Conservation (phyloP, 108 stramenopile genomes). For the Skeletonema potamos region DNA sequence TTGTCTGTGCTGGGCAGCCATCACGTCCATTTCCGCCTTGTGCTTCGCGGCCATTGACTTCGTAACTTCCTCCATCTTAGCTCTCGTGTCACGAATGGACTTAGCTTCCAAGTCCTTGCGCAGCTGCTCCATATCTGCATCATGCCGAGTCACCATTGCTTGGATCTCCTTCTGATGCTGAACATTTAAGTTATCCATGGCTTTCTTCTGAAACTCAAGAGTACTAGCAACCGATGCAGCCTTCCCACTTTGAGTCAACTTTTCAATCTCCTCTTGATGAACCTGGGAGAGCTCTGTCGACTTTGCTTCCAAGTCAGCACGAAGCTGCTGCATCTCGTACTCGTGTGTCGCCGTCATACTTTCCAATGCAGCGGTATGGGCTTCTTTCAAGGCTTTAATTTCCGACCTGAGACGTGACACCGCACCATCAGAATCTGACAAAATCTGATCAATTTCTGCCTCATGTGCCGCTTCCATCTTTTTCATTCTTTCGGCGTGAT, state of each 20-base stretch:
- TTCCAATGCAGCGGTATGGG: not conserved
- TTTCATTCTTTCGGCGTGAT: conserved; percentile 2
- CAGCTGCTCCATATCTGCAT: conserved; percentile 14
- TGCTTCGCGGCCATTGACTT: conserved; percentile 11
- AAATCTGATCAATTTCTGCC: not conserved
- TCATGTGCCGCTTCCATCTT: conserved; percentile 5
- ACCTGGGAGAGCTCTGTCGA: not conserved
- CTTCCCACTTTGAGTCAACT: conserved; percentile 18
- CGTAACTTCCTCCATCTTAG: not conserved
- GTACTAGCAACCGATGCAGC: conserved; percentile 2
- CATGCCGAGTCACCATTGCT: conserved; percentile 14
- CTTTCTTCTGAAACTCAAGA: conserved; percentile 13
- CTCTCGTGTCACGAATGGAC: not conserved
- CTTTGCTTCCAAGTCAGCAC: conserved; percentile 10
- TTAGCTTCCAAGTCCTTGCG: not conserved
- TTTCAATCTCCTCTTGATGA: conserved; percentile 9
- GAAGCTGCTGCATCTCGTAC: conserved; percentile 13
- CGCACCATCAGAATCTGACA: not conserved
- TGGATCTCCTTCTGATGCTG: conserved; percentile 10
- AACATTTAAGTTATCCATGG: conserved; percentile 12
- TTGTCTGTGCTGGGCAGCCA: conserved; percentile 19
- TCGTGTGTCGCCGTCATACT: conserved; percentile 6
- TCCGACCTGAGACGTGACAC: not conserved
- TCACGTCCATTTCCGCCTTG: conserved; percentile 16
- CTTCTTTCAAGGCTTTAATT: not conserved